phyloP scores from a whole-genome alignment of 768 basidiomycete species.

The Kwoniella sp. region DNA sequence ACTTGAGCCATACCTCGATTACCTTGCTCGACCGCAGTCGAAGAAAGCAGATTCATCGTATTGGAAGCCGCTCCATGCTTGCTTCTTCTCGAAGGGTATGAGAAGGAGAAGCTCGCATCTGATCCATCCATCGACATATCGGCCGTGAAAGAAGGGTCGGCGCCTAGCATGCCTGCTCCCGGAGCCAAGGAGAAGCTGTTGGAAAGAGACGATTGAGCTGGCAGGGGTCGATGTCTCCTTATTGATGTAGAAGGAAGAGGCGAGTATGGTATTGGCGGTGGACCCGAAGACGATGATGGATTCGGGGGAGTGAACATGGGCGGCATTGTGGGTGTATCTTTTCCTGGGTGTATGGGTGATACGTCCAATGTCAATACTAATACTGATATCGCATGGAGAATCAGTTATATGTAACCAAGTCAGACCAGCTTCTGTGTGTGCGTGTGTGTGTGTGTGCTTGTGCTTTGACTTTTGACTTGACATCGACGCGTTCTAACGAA shows the following conservation, averaged over 20 bases:
- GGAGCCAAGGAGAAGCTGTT: slow-evolving; percentile 40
- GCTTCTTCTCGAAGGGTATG: slow-evolving; percentile 23
- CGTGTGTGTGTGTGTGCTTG: too few relatives aligned
- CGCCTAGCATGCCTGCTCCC: neutral
- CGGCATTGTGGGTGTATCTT: slow-evolving; percentile 6
- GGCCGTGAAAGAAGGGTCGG: slow-evolving; percentile 12
- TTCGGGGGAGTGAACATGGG: slow-evolving; percentile 45
- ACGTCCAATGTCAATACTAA: too few relatives aligned
- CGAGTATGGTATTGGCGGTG: slow-evolving; percentile 19
- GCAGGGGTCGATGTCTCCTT: slow-evolving; percentile 16
- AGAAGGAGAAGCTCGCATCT: slow-evolving; percentile 27
- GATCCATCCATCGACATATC: slow-evolving; percentile 8
- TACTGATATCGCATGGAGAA: too few relatives aligned
- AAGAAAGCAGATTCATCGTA: slow-evolving; percentile 9
- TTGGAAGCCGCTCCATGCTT: neutral
- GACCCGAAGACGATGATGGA: slow-evolving; percentile 18
- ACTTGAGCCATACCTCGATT: slow-evolving; percentile 44
- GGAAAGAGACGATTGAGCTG: slow-evolving; percentile 42
- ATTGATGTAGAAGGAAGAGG: slow-evolving; percentile 22
- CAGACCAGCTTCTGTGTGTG: too few relatives aligned
- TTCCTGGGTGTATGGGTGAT: too few relatives aligned
- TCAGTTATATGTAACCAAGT: too few relatives aligned
- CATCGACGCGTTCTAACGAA: too few relatives aligned
- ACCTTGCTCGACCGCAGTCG: slow-evolving; percentile 32
- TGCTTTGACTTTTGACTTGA: too few relatives aligned